These are phyloP conservation scores for Catenaria anguillulae DNA, from an alignment of 371 early-diverging fungal genomes.

Conservation along the genomic window DNA sequence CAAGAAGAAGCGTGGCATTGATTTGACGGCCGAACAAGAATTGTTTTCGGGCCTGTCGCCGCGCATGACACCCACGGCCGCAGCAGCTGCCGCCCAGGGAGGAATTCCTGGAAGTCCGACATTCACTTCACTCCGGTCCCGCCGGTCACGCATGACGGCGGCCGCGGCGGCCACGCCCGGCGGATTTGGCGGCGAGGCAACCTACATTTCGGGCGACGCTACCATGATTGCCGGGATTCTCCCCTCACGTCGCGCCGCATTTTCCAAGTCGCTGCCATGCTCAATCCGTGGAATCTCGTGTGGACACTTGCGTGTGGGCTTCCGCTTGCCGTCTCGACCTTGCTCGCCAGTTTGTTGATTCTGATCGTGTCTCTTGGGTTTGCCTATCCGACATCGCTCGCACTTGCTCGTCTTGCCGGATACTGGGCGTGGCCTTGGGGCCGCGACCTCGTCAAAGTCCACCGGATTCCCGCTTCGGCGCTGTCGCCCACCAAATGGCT, in stretches of 20 bases:
- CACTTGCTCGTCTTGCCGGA: slow-evolving; percentile 21
- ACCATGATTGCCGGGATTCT: no score
- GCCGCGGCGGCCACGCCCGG: no score
- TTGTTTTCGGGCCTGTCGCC: slow-evolving; percentile 51
- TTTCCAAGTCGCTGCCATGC: no score
- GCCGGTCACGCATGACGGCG: not conserved
- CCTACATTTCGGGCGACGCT: no score
- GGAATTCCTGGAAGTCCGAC: not conserved
- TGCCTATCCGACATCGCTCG: slow-evolving; percentile 8
- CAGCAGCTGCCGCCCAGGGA: not conserved
- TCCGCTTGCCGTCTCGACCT: slow-evolving; percentile 58
- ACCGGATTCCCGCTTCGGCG: not conserved
- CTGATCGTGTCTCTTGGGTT: not conserved
- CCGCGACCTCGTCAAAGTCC: slow-evolving; percentile 40
- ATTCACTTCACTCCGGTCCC: not conserved
- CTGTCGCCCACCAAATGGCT: no score
- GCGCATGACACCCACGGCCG: not conserved
- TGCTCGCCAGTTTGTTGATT: slow-evolving; percentile 14
- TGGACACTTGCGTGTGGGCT: slow-evolving; percentile 83
- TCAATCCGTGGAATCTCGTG: slow-evolving; percentile 64
- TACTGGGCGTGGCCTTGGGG: slow-evolving; percentile 92
- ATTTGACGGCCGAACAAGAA: slow-evolving; percentile 55
- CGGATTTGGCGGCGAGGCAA: no score
- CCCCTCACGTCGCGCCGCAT: no score
- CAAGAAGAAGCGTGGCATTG: slow-evolving; percentile 78